Percentiles rank a stretch among this genome's conserved stretches.
Conservation (phyloP, 1,284 basidiomycete species). For the Rhizoctonia solani region DNA sequence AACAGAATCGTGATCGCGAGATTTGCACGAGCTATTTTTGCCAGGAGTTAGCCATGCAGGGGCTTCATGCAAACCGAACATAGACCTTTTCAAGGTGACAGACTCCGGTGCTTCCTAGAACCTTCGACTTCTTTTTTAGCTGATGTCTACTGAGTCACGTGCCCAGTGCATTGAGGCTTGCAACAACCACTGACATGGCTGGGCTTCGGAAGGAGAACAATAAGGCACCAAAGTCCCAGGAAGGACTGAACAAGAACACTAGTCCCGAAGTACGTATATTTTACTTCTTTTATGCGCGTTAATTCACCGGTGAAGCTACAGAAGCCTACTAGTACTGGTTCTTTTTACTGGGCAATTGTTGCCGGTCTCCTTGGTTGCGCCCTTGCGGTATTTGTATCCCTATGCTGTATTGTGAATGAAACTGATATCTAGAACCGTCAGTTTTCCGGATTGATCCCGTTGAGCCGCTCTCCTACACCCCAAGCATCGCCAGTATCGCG, state of each 20-base stretch:
- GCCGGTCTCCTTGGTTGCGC: conserved; percentile 23
- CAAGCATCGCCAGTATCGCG: conserved; percentile 23
- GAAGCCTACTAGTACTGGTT: background rate
- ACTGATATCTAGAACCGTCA: background rate
- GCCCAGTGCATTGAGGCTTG: background rate
- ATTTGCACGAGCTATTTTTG: background rate
- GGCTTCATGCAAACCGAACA: background rate
- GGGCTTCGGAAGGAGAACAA: conserved; percentile 3
- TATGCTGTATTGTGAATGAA: background rate
- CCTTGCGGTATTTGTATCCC: background rate
- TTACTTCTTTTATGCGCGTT: too few relatives aligned
- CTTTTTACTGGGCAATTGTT: conserved; percentile 11
- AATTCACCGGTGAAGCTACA: background rate
- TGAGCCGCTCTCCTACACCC: conserved; percentile 2
- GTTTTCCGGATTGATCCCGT: conserved; percentile 21
- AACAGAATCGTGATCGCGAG: too few relatives aligned
- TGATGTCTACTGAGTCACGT: background rate
- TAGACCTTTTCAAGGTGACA: too few relatives aligned
- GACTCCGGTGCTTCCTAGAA: too few relatives aligned
- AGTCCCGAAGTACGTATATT: too few relatives aligned
- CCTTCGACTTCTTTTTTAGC: too few relatives aligned
- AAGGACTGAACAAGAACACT: background rate
- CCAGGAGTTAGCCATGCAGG: background rate
- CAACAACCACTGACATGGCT: conserved; percentile 9
- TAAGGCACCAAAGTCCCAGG: conserved; percentile 1